Conservation (phyloP, 148 eudicot species). For the Persicaria tinctoria region DNA sequence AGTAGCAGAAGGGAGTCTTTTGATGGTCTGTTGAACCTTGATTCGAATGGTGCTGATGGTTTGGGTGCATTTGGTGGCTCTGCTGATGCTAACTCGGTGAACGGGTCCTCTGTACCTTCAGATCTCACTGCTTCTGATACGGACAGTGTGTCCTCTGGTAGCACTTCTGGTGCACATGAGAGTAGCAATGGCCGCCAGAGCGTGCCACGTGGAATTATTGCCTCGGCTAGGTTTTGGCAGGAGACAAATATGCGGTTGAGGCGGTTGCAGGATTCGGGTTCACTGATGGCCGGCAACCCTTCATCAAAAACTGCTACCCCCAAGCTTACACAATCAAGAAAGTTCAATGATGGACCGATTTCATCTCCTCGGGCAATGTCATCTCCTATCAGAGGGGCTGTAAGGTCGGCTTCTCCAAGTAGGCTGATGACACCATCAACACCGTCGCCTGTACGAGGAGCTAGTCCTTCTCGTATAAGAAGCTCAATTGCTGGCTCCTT, state of each 20-base stretch:
- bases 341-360: conserved; percentile 46
- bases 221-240: conserved; percentile 90
- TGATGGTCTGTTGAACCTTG: conserved; percentile 68
- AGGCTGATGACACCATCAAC: conserved; percentile 47
- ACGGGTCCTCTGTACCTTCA: conserved; percentile 46
- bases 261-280: conserved; percentile 85
- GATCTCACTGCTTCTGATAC: conserved; percentile 81
- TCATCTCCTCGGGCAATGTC: conserved; percentile 65
- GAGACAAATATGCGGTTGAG: conserved; percentile 91
- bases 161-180: conserved; percentile 75
- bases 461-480: conserved; percentile 71
- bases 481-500: conserved; percentile 44
- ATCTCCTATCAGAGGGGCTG: conserved; percentile 55
- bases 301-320: conserved; percentile 42
- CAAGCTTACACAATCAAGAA: conserved; percentile 47
- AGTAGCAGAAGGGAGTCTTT: conserved; percentile 61
- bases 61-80: conserved; percentile 30
- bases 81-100: conserved; percentile 40
- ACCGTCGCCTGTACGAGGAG: conserved; percentile 41
- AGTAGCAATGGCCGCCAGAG: conserved; percentile 28
- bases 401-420: conserved; percentile 73
- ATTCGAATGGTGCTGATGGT: conserved; percentile 43
- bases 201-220: conserved; percentile 54
- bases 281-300: conserved; percentile 57
- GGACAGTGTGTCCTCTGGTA: conserved; percentile 93